Base-by-base conservation (phyloP, 163 green algal genomes). In the Coccomyxa subellipsoidea region DNA sequence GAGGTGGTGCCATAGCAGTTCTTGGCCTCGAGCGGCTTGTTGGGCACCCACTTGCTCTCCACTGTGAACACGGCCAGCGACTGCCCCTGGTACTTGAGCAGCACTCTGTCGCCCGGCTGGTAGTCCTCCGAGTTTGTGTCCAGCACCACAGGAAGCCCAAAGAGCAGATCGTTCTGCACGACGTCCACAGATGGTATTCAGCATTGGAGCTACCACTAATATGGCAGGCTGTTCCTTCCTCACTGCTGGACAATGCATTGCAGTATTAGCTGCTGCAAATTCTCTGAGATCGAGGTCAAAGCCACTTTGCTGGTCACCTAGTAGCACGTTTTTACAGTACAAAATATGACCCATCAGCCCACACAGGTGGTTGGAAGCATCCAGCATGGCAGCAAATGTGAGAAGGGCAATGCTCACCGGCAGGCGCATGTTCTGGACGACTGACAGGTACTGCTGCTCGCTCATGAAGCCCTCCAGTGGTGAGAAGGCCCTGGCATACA, bases 91-190 rank as follows among this genome's bases (percentile, higher is more conserved):
- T 98, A 98, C 53, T 87, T 94, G 38, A 98, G 89, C 80, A 97
- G 89, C 69, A 98, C 78, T 35, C 89, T 93, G 87, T 97, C 90
- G 40, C 95, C 95, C 2, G 89, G 81, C 37, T 54, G 71, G n/a
- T 98, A 83, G 82, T 91, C 90, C 69, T 97, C 94, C 47, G 90
- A 84, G 84, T 90, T 77, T 54, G 96, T 99, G 95, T 99, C 96
- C 83, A 99, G 90, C 70, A 99, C 96, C 77, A 99, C 93, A 70
- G 96, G 96, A 78, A 99, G 92, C 47, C 95, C 95, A 82, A 98
- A 97, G 54, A 98, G 85, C 47, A 91, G 66, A 77, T 93, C 88
- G 71, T 80, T 82, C 84, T 88, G 84, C 73, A 76, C 3, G 1
- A 59, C 38, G 79, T 23, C 39, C 69, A 66, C 36, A 78, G 10